These are phyloP conservation scores for Sugiyamaella sp. DNA, from an alignment of 1,139 yeast genomes.

Conservation along the genomic window DNA sequence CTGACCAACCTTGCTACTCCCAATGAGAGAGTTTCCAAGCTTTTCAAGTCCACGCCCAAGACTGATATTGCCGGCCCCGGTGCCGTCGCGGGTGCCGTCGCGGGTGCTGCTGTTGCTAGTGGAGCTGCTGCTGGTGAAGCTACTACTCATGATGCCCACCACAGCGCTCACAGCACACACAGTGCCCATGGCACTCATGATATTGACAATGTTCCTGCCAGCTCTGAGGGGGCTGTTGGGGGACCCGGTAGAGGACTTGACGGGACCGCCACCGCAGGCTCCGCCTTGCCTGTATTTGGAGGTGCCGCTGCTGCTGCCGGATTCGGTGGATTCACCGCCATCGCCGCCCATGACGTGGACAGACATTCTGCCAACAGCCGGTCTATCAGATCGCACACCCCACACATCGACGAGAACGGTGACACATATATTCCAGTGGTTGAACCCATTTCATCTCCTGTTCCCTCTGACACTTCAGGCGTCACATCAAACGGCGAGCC, in stretches of 20 bases:
- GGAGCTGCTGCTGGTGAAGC: conserved; percentile 2
- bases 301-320: conserved; percentile 1
- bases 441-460: conserved; percentile 32
- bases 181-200: no score
- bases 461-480: conserved; percentile 37
- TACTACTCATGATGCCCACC: conserved; percentile 1
- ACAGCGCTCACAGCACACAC: no score
- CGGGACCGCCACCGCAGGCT: not conserved
- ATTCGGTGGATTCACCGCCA: not conserved
- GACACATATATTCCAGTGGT: conserved; percentile 24
- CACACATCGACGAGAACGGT: conserved; percentile 21
- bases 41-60: conserved; percentile 25
- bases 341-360: conserved; percentile 3
- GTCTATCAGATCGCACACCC: conserved; percentile 15
- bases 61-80: no score
- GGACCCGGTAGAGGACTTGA: not conserved
- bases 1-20: conserved; percentile 50
- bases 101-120: conserved; percentile 33
- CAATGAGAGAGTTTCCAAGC: conserved; percentile 31
- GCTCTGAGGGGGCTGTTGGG: not conserved
- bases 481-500: conserved; percentile 41
- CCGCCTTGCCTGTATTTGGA: conserved; percentile 1
- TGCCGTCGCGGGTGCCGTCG: conserved; percentile 28
- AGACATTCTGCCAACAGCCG: conserved; percentile 8
- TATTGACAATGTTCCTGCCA: not conserved